Base-by-base conservation (phyloP, 805 yeast genomes). In the Candida germanica region DNA sequence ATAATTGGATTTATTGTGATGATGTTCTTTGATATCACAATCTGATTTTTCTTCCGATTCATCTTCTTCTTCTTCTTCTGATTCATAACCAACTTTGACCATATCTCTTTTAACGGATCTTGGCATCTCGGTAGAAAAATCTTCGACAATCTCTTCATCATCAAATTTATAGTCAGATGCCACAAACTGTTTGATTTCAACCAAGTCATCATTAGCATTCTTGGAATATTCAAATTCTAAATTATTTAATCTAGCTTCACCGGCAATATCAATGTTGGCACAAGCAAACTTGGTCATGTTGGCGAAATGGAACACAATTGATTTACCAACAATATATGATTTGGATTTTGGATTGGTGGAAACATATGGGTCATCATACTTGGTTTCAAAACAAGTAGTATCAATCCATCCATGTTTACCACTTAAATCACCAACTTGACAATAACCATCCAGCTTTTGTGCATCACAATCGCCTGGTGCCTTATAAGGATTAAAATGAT, bases 401-500 rank as follows among this genome's bases (percentile, higher is more conserved):
- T 80, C 72, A 50, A 83, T 79, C 61, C 63, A 72, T 9, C 91
- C 91, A 58, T 83, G 88, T 55, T 82, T 83, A 29, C 91, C 91
- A 23, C 85, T 75, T 48, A 83, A 73, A 52, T 83, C 89, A 39
- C 91, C 91, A 27, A 82, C 75, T 57, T 79, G 79, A 54, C 87
- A 83, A 23, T 55, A 63, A 6, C 79, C 56, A 56, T 82, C 82
- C 47, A 71, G 66, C 12, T 63, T 64, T 38, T 66, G 64, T 18
- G 56, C 46, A 35, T 72, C 80, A 56, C 87, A 80, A 32, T 65
- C 67, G 14, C 66, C 57, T 7, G 73, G 58, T 5, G 86, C 81
- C 36, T 63, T 53, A 52, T 71, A 81, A 3, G 89, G 89, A 50
- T 83, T 80, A 40, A 83, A 77, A 44, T 78, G 82, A 13, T 56